Conservation (phyloP, 208 protist species). For the Trypanosoma mega region DNA sequence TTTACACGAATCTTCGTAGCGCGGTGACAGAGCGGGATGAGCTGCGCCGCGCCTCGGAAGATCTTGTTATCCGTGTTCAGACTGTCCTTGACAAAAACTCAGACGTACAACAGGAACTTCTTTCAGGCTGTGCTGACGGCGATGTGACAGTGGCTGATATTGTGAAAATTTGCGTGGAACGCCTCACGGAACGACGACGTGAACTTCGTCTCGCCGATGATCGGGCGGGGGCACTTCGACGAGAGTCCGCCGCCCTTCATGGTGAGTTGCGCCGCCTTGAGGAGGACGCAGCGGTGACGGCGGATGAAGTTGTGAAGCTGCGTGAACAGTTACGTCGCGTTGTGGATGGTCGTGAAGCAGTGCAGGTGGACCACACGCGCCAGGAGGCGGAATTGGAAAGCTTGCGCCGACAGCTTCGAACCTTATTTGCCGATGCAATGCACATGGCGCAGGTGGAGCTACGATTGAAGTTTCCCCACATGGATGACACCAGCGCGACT, state of each 20-base stretch:
- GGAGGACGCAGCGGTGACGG: background rate
- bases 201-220: background rate
- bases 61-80: constrained; percentile 30
- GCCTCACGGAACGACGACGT: constrained; percentile 1
- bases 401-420: constrained; percentile 15
- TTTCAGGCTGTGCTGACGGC: constrained; percentile 2
- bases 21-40: constrained; percentile 19
- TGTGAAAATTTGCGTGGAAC: constrained; percentile 18
- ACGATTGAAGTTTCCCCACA: constrained; percentile 24
- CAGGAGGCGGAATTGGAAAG: constrained; percentile 26
- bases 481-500: constrained; percentile 27
- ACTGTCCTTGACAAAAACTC: constrained; percentile 19
- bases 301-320: constrained; percentile 9
- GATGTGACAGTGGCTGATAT: constrained; percentile 23
- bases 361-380: constrained; percentile 8
- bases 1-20: too few species aligned
- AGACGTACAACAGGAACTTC: constrained; percentile 25
- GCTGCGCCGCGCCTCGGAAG: constrained; percentile 12
- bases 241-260: background rate
- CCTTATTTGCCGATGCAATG: constrained; percentile 25
- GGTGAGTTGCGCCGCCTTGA: constrained; percentile 6
- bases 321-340: background rate
- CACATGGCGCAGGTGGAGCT: constrained; percentile 30
- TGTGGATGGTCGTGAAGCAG: background rate
- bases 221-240: background rate